Conservation (phyloP, 2,329 filamentous ascomycete species). For the Colletotrichum australisinense region DNA sequence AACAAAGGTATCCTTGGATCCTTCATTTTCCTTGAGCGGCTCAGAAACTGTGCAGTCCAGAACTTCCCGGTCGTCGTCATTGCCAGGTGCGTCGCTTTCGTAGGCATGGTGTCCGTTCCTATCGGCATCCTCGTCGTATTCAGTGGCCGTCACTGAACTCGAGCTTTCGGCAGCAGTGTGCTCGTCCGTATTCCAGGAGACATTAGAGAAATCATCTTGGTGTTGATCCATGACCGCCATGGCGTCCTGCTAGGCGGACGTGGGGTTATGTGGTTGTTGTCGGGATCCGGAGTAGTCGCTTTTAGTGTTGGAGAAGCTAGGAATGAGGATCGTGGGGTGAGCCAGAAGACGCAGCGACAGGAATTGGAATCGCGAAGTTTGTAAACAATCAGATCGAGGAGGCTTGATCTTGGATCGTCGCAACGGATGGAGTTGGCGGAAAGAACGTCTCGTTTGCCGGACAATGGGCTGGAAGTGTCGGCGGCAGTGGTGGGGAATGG, state of each 20-base stretch:
- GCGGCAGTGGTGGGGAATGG: slow-evolving; percentile 33
- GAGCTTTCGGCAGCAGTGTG: slow-evolving; percentile 36
- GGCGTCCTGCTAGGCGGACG: slow-evolving; percentile 33
- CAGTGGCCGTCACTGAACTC: slow-evolving; percentile 43
- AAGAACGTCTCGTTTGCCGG: slow-evolving; percentile 24
- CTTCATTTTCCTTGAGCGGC: slow-evolving; percentile 94
- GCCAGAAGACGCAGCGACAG: background rate
- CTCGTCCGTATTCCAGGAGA: slow-evolving; percentile 80
- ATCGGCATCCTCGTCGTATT: slow-evolving; percentile 31
- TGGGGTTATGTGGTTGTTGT: slow-evolving; percentile 35
- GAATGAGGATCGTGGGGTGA: background rate
- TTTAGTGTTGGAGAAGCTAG: background rate
- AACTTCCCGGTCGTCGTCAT: slow-evolving; percentile 69
- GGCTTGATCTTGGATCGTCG: slow-evolving; percentile 13
- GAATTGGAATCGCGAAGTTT: background rate
- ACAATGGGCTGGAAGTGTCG: slow-evolving; percentile 30
- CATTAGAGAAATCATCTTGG: slow-evolving; percentile 80
- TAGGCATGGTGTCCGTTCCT: slow-evolving; percentile 53
- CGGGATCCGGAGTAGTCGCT: background rate
- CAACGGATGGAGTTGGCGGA: slow-evolving; percentile 21
- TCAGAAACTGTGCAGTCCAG: slow-evolving; percentile 86
- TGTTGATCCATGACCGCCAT: slow-evolving; percentile 62
- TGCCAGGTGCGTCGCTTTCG: slow-evolving; percentile 65
- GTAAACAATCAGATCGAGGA: background rate
- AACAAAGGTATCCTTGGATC: slow-evolving; percentile 95